Percentiles rank a stretch among this genome's conserved stretches.
Conservation (phyloP, 352 stramenopile genomes). For the Pythium phragmitis region DNA sequence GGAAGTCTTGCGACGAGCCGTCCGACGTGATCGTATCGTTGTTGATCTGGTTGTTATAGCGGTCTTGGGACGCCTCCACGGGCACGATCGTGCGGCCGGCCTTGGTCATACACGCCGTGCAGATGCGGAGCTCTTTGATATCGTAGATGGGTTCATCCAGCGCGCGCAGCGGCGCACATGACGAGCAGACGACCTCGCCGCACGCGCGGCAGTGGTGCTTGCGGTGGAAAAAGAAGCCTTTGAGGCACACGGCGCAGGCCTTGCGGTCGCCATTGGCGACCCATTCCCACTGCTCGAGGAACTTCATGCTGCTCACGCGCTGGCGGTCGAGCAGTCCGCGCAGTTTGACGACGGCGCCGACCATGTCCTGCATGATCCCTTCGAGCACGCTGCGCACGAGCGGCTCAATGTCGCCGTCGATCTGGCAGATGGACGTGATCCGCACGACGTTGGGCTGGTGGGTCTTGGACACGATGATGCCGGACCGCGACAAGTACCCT, state of each 20-base stretch:
- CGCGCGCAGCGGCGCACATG: constrained; percentile 53
- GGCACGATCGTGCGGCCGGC: constrained; percentile 23
- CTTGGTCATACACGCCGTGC: constrained; percentile 47
- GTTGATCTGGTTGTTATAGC: constrained; percentile 14
- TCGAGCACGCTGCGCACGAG: constrained; percentile 47
- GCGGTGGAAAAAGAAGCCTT: constrained; percentile 72
- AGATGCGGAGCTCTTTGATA: constrained; percentile 64
- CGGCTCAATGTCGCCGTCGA: constrained; percentile 58
- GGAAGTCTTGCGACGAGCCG: constrained; percentile 56
- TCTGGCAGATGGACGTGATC: constrained; percentile 70
- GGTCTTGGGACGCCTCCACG: constrained; percentile 7
- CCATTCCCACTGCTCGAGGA: constrained; percentile 81
- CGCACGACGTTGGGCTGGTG: constrained; percentile 57
- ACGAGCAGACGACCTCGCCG: constrained; percentile 77
- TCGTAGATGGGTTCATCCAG: constrained; percentile 73
- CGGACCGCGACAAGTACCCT: constrained; percentile 53
- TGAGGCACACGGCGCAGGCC: constrained; percentile 67
- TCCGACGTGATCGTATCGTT: constrained; percentile 50
- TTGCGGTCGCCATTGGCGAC: constrained; percentile 70
- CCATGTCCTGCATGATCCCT: constrained; percentile 60
- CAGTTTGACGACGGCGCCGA: constrained; percentile 45
- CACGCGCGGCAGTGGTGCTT: constrained; percentile 87
- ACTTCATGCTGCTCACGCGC: constrained; percentile 62
- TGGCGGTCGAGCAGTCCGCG: constrained; percentile 56
- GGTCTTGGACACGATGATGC: constrained; percentile 67